Evolutionary conservation across 495 filamentous ascomycete species (phyloP).

Genomic region (Aspergillus baeticus): DNA sequence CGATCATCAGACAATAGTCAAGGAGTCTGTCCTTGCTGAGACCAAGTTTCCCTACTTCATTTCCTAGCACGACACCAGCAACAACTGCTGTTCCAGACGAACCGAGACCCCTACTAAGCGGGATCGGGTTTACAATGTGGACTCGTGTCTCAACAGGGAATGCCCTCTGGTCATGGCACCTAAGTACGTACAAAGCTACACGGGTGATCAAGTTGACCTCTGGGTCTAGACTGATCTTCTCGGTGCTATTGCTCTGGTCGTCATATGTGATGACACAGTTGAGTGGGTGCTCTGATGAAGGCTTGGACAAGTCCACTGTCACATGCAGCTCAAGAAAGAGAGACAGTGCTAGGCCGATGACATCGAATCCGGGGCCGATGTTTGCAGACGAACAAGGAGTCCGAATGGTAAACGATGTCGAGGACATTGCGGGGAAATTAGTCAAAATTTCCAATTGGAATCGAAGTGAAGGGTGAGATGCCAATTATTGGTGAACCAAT

Average conservation of each 20-base stretch:
- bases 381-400: conserved; percentile 91
- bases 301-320: conserved; percentile 56
- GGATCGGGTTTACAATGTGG: conserved; percentile 91
- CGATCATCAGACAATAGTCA: conserved; percentile 95
- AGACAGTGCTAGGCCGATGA: conserved; percentile 89
- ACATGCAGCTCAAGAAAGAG: conserved; percentile 85
- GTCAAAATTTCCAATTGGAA: neutral
- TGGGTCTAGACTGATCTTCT: conserved; percentile 72
- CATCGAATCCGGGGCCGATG: conserved; percentile 95
- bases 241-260: conserved; percentile 70
- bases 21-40: conserved; percentile 80
- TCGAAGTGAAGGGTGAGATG: neutral
- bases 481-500: neutral
- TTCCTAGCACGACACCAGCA: conserved; percentile 86
- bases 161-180: conserved; percentile 77
- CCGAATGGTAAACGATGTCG: conserved; percentile 58
- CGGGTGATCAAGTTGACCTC: conserved; percentile 88
- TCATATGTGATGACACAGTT: conserved; percentile 92
- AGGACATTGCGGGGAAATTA: conserved; percentile 22
- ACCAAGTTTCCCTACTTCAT: conserved; percentile 79
- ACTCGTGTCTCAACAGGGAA: conserved; percentile 88
- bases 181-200: conserved; percentile 86
- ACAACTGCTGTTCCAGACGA: conserved; percentile 94
- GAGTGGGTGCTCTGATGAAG: conserved; percentile 57
- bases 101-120: conserved; percentile 83